A percentile compares a stretch with the other conserved stretches of the same genome.
Evolutionary conservation across 805 yeast genomes (phyloP).

Genomic region (Candida ficus): DNA sequence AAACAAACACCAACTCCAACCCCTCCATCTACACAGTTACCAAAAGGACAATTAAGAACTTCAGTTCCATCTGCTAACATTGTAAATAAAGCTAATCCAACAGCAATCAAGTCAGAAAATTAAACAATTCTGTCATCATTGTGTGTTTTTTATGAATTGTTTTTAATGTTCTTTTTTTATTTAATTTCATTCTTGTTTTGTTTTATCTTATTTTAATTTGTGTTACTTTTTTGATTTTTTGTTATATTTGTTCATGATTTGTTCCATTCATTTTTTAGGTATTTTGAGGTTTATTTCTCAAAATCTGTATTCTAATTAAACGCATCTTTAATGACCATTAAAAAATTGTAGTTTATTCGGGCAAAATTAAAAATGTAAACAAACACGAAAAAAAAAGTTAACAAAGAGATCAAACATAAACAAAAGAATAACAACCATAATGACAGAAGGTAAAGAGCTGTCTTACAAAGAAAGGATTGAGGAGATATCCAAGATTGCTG

Average conservation of each 20-base stretch:
- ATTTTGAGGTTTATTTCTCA: background rate
- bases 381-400: background rate
- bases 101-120: slow-evolving; percentile 9
- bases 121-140: no score
- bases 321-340: background rate
- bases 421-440: background rate
- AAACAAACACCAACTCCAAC: slow-evolving; percentile 3
- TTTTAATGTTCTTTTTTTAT: background rate
- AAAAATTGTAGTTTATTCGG: background rate
- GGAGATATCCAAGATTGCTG: background rate
- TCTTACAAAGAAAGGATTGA: background rate
- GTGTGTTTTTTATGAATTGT: background rate
- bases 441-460: background rate
- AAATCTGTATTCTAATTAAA: slow-evolving; percentile 1
- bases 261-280: background rate
- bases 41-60: slow-evolving; percentile 5
- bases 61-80: background rate
- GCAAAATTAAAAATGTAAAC: slow-evolving; percentile 1
- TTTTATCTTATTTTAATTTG: background rate
- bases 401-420: background rate
- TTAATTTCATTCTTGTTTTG: background rate
- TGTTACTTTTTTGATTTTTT: background rate
- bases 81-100: slow-evolving; percentile 5
- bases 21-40: background rate
- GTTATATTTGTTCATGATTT: background rate